These are phyloP conservation scores for Epichloe aotearoae DNA, from an alignment of 2,329 filamentous ascomycete genomes.

Conservation along the genomic window DNA sequence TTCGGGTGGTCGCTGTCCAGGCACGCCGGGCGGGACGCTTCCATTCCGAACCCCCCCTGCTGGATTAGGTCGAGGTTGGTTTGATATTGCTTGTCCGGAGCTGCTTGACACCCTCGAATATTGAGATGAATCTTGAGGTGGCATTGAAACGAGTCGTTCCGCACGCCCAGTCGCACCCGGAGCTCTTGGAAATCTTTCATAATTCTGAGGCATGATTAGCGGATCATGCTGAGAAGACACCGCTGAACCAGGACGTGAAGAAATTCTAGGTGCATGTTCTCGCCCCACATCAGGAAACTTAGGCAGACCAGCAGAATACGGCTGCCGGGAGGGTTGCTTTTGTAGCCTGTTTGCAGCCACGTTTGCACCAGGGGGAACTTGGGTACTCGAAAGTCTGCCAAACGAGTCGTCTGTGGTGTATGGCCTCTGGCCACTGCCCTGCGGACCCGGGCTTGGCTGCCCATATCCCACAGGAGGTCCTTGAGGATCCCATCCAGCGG, in stretches of 20 bases:
- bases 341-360: slow-evolving; percentile 19
- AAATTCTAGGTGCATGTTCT: background rate
- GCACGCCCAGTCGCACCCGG: slow-evolving; percentile 18
- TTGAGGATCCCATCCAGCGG: slow-evolving; percentile 32
- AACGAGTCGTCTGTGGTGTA: slow-evolving; percentile 12
- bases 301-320: background rate
- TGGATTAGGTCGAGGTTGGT: slow-evolving; percentile 12
- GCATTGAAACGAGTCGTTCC: slow-evolving; percentile 21
- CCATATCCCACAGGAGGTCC: slow-evolving; percentile 25
- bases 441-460: slow-evolving; percentile 24
- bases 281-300: background rate
- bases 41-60: slow-evolving; percentile 16
- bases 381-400: slow-evolving; percentile 14
- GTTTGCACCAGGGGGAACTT: slow-evolving; percentile 16
- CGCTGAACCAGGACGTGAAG: slow-evolving; percentile 9
- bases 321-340: slow-evolving; percentile 12
- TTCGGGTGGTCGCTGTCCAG: slow-evolving; percentile 6
- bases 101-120: slow-evolving; percentile 11
- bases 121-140: slow-evolving; percentile 11
- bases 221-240: slow-evolving; percentile 9
- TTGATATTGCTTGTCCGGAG: slow-evolving; percentile 8
- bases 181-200: slow-evolving; percentile 19
- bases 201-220: slow-evolving; percentile 5
- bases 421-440: slow-evolving; percentile 6
- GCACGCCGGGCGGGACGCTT: slow-evolving; percentile 24